Conservation (phyloP, 2,329 filamentous ascomycete species). For the Westerdykella aurantiaca region DNA sequence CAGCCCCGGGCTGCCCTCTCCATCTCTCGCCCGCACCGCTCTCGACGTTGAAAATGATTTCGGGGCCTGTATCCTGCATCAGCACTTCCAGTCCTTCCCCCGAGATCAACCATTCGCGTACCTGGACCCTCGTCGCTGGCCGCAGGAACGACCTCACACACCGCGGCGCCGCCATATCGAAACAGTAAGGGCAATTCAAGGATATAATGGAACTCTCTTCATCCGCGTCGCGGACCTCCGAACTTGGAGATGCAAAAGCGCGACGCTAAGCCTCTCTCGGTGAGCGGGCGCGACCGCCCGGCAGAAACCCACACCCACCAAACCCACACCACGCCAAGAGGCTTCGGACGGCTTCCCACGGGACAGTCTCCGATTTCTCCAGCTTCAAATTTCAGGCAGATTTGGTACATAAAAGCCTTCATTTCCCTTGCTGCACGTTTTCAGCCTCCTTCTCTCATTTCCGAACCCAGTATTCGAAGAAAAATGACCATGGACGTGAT, state of each 20-base stretch:
- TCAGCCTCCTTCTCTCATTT: background rate
- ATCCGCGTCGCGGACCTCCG: background rate
- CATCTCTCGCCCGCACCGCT: slow-evolving; percentile 15
- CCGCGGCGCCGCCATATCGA: slow-evolving; percentile 40
- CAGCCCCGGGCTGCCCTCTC: slow-evolving; percentile 6
- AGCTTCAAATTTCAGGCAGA: background rate
- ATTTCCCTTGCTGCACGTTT: background rate
- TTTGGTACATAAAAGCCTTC: background rate
- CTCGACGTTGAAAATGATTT: slow-evolving; percentile 20
- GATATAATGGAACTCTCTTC: too few relatives aligned
- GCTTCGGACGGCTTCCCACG: background rate
- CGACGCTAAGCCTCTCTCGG: slow-evolving; percentile 14
- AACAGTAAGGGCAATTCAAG: too few relatives aligned
- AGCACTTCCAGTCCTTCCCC: background rate
- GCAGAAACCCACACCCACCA: slow-evolving; percentile 10
- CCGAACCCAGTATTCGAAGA: background rate
- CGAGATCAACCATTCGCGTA: slow-evolving; percentile 13
- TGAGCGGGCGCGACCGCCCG: slow-evolving; percentile 17
- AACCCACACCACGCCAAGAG: background rate
- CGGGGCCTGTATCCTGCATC: slow-evolving; percentile 14
- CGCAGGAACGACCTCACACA: slow-evolving; percentile 42
- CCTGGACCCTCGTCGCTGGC: slow-evolving; percentile 41
- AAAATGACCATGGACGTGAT: slow-evolving; percentile 16
- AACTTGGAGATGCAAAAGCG: slow-evolving; percentile 18
- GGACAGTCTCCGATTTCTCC: background rate